phyloP scores from a whole-genome alignment of 306 rosid species.

The Quercus gilva region DNA sequence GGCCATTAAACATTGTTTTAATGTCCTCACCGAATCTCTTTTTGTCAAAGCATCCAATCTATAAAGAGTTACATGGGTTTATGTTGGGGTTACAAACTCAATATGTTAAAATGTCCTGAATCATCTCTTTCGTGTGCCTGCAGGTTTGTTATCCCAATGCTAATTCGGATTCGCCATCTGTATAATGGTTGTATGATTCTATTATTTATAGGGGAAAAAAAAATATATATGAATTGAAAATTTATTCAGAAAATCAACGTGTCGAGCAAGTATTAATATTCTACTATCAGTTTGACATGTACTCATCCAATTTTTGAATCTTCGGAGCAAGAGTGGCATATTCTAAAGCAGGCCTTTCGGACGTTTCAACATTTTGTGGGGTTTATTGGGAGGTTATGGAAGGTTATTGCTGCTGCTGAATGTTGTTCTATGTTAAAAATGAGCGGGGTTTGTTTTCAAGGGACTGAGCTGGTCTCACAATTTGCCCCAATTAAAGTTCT shows the following conservation, averaged over 20 bases:
- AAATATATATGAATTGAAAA: constrained; percentile 21
- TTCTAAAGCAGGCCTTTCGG: constrained; percentile 24
- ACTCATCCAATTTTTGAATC: constrained; percentile 23
- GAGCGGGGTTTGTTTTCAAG: neutral
- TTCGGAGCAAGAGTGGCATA: constrained; percentile 21
- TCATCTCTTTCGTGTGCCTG: constrained; percentile 69
- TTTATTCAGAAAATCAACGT: constrained; percentile 6
- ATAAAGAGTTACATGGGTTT: neutral
- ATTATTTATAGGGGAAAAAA: constrained; percentile 21
- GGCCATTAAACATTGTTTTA: constrained; percentile 18
- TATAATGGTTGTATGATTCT: constrained; percentile 57
- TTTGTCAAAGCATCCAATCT: constrained; percentile 4
- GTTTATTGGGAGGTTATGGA: constrained; percentile 2
- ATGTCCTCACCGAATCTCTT: constrained; percentile 26
- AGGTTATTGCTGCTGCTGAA: constrained; percentile 20
- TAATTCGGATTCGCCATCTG: constrained; percentile 67
- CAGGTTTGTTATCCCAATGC: constrained; percentile 78
- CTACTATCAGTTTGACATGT: constrained; percentile 23
- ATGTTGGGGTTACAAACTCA: constrained; percentile 3
- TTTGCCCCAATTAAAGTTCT: too few species aligned
- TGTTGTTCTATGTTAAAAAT: neutral
- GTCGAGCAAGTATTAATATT: constrained; percentile 29
- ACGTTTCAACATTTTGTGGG: neutral
- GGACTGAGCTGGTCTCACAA: neutral
- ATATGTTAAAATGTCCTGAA: constrained; percentile 40